phyloP scores from a whole-genome alignment of 345 rosid genomes.

The Anacardium occidentale region DNA sequence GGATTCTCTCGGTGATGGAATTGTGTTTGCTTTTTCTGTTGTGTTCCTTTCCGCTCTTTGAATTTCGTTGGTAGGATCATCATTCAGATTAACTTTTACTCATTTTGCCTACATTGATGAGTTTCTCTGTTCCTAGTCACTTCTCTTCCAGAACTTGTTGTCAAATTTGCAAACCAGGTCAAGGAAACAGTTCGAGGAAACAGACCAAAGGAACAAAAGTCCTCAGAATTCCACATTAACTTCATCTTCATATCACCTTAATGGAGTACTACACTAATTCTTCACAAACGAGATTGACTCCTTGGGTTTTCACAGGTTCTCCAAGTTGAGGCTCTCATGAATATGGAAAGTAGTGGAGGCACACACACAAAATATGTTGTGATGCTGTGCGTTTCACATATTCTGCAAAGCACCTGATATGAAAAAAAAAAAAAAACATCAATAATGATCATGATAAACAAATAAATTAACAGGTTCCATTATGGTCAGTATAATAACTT shows the following conservation, averaged over 20 bases:
- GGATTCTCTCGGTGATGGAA: conserved; percentile 13
- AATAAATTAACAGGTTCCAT: neutral
- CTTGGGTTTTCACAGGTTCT: neutral
- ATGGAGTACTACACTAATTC: conserved; percentile 1
- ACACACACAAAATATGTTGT: neutral
- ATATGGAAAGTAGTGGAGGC: neutral
- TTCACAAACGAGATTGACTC: neutral
- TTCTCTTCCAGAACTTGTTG: too few relatives aligned
- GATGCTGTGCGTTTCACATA: neutral
- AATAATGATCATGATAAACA: too few relatives aligned
- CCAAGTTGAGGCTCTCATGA: neutral
- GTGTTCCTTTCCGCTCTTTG: conserved; percentile 7
- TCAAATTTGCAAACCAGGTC: neutral
- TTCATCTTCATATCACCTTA: neutral
- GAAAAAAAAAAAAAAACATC: neutral
- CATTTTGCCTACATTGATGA: neutral
- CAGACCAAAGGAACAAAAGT: too few relatives aligned
- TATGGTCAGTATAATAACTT: neutral
- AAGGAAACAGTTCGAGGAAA: neutral
- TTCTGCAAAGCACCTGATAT: neutral
- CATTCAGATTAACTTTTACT: neutral
- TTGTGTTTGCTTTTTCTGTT: neutral
- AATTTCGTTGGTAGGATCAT: conserved; percentile 1
- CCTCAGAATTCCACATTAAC: conserved; percentile 10
- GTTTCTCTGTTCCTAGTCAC: neutral